These are phyloP conservation scores for Actinomucor elegans DNA, from an alignment of 371 early-diverging fungal genomes.

Conservation along the genomic window DNA sequence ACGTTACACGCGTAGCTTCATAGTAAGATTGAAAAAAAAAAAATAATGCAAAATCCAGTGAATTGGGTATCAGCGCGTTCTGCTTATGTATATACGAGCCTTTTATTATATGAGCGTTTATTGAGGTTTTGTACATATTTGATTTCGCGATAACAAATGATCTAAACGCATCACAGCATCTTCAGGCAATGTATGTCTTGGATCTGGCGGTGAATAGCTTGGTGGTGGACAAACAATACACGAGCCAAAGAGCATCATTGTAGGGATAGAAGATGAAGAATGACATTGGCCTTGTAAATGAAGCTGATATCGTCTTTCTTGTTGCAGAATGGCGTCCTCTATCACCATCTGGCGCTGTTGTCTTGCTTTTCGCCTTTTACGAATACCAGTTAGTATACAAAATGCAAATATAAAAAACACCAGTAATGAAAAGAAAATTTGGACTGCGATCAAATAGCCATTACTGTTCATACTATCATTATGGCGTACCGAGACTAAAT, in stretches of 20 bases:
- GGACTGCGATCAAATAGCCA: constrained; percentile 1
- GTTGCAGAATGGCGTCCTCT: constrained; percentile 4
- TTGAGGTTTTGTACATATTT: constrained; percentile 7
- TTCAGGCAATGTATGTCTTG: background rate
- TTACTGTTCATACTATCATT: no score
- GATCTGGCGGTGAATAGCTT: constrained; percentile 9
- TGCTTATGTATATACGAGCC: no score
- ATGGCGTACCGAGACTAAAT: no score
- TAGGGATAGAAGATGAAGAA: constrained; percentile 1
- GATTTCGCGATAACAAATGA: constrained; percentile 4
- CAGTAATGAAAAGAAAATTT: constrained; percentile 7
- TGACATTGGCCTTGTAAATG: background rate
- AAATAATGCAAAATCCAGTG: no score
- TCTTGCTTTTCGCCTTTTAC: background rate
- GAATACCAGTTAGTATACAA: background rate
- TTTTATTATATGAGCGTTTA: no score
- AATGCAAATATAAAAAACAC: constrained; percentile 3
- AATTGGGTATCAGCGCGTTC: no score
- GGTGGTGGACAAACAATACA: background rate
- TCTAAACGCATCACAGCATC: constrained; percentile 8
- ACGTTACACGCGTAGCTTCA: background rate
- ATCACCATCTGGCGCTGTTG: background rate
- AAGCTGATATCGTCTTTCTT: background rate
- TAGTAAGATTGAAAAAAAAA: no score
- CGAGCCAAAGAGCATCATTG: background rate